Percentiles rank a stretch among this genome's conserved stretches.
These are phyloP conservation scores for Nakazawaea molendinolei DNA, from an alignment of 805 yeast genomes.

Conservation along the genomic window DNA sequence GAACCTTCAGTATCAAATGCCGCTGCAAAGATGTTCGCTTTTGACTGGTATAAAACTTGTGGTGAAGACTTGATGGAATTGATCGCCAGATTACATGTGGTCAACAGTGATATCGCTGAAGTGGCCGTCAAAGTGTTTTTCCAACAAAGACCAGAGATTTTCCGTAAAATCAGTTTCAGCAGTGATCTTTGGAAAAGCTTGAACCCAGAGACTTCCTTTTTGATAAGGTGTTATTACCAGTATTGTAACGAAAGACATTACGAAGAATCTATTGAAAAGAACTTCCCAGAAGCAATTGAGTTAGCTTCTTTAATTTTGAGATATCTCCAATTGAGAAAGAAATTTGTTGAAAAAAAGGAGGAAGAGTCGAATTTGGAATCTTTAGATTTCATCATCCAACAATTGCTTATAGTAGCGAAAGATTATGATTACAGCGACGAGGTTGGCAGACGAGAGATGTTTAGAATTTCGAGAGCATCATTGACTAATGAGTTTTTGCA, in stretches of 20 bases:
- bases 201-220: constrained; percentile 68
- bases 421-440: constrained; percentile 86
- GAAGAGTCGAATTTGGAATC: constrained; percentile 35
- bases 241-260: constrained; percentile 52
- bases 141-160: constrained; percentile 53
- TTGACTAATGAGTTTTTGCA: constrained; percentile 50
- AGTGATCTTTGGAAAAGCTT: constrained; percentile 62
- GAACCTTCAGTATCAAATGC: constrained; percentile 69
- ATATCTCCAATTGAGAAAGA: constrained; percentile 45
- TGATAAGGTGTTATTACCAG: constrained; percentile 60
- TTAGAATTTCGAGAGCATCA: constrained; percentile 51
- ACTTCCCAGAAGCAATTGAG: constrained; percentile 73
- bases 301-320: constrained; percentile 53
- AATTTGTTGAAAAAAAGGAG: constrained; percentile 12
- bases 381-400: constrained; percentile 67
- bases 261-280: constrained; percentile 51
- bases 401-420: constrained; percentile 58
- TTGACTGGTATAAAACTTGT: constrained; percentile 64
- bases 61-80: constrained; percentile 68
- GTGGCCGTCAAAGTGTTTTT: constrained; percentile 60
- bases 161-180: constrained; percentile 53
- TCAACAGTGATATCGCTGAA: constrained; percentile 62
- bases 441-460: constrained; percentile 76
- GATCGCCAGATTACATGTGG: constrained; percentile 63
- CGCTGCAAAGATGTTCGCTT: constrained; percentile 61